Evolutionary conservation across 106 monocot genomes (phyloP), one percentile per base, ranked within the genome.

Genomic region (Dendrobium nobile): DNA sequence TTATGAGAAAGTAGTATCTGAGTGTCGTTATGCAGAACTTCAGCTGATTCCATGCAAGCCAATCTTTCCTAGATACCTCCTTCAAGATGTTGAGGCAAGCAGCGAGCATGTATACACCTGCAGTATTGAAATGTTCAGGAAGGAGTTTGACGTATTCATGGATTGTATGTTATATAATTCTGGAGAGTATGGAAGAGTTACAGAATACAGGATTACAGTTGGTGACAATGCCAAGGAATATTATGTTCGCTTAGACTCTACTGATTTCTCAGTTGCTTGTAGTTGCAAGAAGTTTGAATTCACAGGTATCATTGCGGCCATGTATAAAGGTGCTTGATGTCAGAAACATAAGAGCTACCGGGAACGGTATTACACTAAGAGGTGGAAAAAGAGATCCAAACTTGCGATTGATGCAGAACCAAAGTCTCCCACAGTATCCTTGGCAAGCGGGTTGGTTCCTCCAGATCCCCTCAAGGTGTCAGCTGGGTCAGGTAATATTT

Each of bases 81-180:
- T 67, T 81, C 85, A 58, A 85, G 47, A 81, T 85, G 85, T 73
- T 85, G 77, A 77, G 81, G 72, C 85, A 85, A 85, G 85, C 85
- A 26, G 85, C 85, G 40, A 78, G 61, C 77, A 72, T 85, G 77
- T 81, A 78, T 54, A 85, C 85, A 15, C 85, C 85, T 27, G 72
- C 65, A 44, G 70, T 81, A 3, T 85, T 76, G 81, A 85, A 81
- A 72, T 85, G 28, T 85, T 85, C 70, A 31, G 72, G 44, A 81
- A 81, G 43, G 85, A 81, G 58, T 85, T 77, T 73, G 81, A 80
- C 2, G 28, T 81, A 54, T 85, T 81, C 41, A 68, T 85, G 81
- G 84, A 85, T 78, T 85, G 72, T 28, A 77, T 85, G 81, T 18
- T 85, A 20, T 81, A 76, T 45, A 56, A 51, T 73, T 77, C 77